Conservation (phyloP, 2,329 filamentous ascomycete species). For the Hypoxylon sp. region DNA sequence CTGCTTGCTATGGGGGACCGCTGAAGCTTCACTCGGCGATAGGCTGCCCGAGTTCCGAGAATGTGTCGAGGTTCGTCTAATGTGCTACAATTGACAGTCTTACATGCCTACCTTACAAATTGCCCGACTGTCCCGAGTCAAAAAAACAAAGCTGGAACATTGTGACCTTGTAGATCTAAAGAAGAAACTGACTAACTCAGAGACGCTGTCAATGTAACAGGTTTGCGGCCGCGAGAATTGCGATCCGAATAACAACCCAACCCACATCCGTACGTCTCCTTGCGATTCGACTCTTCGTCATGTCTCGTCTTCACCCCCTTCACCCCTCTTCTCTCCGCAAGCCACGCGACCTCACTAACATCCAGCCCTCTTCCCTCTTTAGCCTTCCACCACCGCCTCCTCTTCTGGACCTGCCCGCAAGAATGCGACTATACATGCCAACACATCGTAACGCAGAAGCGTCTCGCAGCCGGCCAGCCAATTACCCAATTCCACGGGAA, state of each 20-base stretch:
- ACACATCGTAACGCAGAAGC: slow-evolving; percentile 85
- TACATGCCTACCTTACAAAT: neutral
- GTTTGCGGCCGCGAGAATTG: slow-evolving; percentile 88
- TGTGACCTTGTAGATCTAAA: slow-evolving; percentile 14
- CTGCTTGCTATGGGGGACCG: slow-evolving; percentile 58
- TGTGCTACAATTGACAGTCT: slow-evolving; percentile 5
- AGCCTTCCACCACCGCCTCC: slow-evolving; percentile 88
- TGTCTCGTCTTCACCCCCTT: slow-evolving; percentile 29
- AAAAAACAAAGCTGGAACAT: slow-evolving; percentile 13
- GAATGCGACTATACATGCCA: slow-evolving; percentile 99
- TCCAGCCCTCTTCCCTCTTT: slow-evolving; percentile 38
- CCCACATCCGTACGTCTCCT: slow-evolving; percentile 77
- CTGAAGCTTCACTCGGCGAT: slow-evolving; percentile 84
- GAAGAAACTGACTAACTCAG: slow-evolving; percentile 30
- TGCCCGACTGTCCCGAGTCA: slow-evolving; percentile 6
- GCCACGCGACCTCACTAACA: slow-evolving; percentile 32
- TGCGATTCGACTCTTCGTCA: slow-evolving; percentile 28
- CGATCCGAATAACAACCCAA: slow-evolving; percentile 69
- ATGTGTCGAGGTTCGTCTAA: slow-evolving; percentile 80
- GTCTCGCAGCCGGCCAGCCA: slow-evolving; percentile 75
- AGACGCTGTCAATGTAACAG: slow-evolving; percentile 61
- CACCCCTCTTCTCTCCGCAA: slow-evolving; percentile 13
- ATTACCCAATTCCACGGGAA: slow-evolving; percentile 97
- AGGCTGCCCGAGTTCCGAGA: slow-evolving; percentile 87
- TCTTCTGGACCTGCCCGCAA: slow-evolving; percentile 91